Evolutionary conservation across 345 rosid genomes (phyloP).

Genomic region (Clausena lansium): DNA sequence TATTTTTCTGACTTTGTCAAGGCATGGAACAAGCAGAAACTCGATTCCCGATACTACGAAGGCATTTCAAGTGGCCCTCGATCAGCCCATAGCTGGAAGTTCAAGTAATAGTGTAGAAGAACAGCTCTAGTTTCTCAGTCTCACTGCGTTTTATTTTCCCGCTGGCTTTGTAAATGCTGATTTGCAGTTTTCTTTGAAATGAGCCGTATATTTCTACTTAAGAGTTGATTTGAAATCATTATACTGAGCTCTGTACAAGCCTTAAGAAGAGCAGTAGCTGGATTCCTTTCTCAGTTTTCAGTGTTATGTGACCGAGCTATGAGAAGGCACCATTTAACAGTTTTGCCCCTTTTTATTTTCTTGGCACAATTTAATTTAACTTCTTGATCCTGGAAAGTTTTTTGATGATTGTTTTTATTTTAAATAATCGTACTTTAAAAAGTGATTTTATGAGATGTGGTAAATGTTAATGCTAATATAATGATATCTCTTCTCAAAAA

Average conservation of each 20-base stretch:
- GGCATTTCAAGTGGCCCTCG: slow-evolving; percentile 77
- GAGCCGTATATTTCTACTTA: not conserved
- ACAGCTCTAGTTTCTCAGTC: not conserved
- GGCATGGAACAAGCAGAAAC: slow-evolving; percentile 80
- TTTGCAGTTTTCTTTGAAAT: not conserved
- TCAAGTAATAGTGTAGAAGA: slow-evolving; percentile 35
- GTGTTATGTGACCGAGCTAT: not conserved
- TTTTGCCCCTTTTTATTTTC: not conserved
- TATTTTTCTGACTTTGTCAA: slow-evolving; percentile 60
- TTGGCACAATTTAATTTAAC: not conserved
- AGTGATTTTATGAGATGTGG: no score
- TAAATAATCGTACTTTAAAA: no score
- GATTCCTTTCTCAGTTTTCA: not conserved
- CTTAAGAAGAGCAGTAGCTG: not conserved
- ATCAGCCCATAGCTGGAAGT: slow-evolving; percentile 78
- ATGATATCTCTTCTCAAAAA: no score
- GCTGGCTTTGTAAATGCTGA: slow-evolving; percentile 2
- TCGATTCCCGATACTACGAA: slow-evolving; percentile 70
- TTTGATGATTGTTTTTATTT: no score
- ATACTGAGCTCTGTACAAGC: not conserved
- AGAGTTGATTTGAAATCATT: not conserved
- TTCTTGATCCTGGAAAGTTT: no score
- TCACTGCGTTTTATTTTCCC: not conserved
- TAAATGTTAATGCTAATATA: no score
- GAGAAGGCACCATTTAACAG: not conserved